Conservation (phyloP, 768 basidiomycete species). For the Xerocomellus dryophilus region DNA sequence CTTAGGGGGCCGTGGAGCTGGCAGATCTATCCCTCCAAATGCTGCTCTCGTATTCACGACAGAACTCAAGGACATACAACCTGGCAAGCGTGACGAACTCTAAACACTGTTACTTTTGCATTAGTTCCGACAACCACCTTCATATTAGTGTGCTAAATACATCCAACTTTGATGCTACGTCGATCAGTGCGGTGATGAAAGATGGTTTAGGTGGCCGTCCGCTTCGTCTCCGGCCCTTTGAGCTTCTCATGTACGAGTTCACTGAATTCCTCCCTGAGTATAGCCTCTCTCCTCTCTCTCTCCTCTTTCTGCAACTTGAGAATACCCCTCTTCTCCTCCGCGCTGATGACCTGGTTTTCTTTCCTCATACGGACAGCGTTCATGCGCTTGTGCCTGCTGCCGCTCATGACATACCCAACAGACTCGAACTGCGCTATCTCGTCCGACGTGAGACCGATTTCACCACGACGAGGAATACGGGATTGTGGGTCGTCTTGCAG, state of each 20-base stretch:
- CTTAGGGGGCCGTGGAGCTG: slow-evolving; percentile 71
- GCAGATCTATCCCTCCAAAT: slow-evolving; percentile 71
- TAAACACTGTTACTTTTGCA: slow-evolving; percentile 26
- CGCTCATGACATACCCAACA: slow-evolving; percentile 98
- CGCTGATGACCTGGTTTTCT: slow-evolving; percentile 99
- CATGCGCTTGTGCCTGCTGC: slow-evolving; percentile 92
- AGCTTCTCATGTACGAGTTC: slow-evolving; percentile 77
- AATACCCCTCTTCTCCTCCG: slow-evolving; percentile 97
- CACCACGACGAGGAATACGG: slow-evolving; percentile 97
- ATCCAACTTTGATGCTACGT: not conserved
- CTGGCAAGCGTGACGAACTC: slow-evolving; percentile 50
- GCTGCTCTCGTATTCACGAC: slow-evolving; percentile 85
- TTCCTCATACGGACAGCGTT: slow-evolving; percentile 98
- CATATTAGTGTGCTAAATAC: not conserved
- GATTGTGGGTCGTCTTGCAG: slow-evolving; percentile 76
- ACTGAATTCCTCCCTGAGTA: slow-evolving; percentile 85
- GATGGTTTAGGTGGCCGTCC: slow-evolving; percentile 7
- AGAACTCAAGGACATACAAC: slow-evolving; percentile 68
- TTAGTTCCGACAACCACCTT: not conserved
- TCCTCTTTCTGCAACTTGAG: slow-evolving; percentile 94
- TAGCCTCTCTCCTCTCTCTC: slow-evolving; percentile 83
- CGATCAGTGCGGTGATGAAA: not conserved
- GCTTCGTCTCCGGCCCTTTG: slow-evolving; percentile 44
- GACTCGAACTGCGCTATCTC: slow-evolving; percentile 86
- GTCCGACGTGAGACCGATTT: slow-evolving; percentile 88